These are phyloP conservation scores for Colletotrichum euphorbiae DNA, from an alignment of 2,329 filamentous ascomycete genomes.

Conservation along the genomic window DNA sequence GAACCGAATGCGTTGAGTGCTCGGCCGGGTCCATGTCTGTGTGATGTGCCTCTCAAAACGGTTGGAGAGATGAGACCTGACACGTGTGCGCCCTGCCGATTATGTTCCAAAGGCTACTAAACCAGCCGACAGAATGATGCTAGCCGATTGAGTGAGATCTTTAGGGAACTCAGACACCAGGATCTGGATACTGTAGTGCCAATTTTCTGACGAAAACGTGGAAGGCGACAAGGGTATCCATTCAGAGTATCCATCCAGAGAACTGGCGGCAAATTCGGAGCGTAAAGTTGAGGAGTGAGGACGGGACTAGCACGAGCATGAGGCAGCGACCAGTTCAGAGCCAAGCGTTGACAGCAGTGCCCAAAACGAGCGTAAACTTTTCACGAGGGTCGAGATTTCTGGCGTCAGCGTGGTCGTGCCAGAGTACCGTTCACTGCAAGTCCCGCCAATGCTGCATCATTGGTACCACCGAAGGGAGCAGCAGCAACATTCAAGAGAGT, in stretches of 20 bases:
- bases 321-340: conserved; percentile 2
- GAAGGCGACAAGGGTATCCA: conserved; percentile 1
- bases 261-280: background rate
- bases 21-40: conserved; percentile 15
- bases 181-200: conserved; percentile 5
- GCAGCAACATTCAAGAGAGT: background rate
- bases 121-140: conserved; percentile 11
- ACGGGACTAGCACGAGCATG: conserved; percentile 15
- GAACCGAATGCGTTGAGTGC: background rate
- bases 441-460: background rate
- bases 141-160: conserved; percentile 8
- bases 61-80: conserved; percentile 23
- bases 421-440: background rate
- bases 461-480: background rate
- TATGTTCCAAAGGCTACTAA: conserved; percentile 22
- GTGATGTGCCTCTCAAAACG: conserved; percentile 19
- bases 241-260: conserved; percentile 9
- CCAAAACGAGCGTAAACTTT: conserved; percentile 33
- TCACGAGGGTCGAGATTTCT: conserved; percentile 6
- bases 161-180: conserved; percentile 2
- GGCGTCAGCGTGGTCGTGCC: conserved; percentile 4
- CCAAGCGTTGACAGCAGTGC: background rate
- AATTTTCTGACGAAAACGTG: conserved; percentile 36
- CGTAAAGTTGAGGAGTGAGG: conserved; percentile 4
- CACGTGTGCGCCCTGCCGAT: conserved; percentile 32